Evolutionary conservation across 2,329 filamentous ascomycete genomes (phyloP), one percentile per base, ranked within the genome.

Genomic region (Bimuria novae-zelandiae): DNA sequence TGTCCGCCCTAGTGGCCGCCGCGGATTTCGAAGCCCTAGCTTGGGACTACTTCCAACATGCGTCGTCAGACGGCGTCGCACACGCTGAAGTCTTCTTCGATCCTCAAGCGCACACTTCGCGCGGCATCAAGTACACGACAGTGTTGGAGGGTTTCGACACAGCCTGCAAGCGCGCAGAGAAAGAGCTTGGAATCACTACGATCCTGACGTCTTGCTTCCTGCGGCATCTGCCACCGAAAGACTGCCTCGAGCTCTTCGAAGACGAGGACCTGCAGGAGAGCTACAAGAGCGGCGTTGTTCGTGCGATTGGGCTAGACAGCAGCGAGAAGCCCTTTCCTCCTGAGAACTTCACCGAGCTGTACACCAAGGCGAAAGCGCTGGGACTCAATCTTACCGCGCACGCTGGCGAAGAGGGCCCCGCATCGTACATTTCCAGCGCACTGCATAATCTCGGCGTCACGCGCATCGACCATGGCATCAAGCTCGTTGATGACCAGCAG

Each of bases 61-160:
- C 87, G 2, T 79, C 84, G 27, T 74, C 75, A 1, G 84, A 90
- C 56, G 84, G 84, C 32, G 85, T 92, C 1, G 79, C 83, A 43
- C 89, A 92, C 66, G 87, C 87, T 12, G 89, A 92, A 71, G 81
- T 91, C 59, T 92, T 91, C 76, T 92, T 92, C 75, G 89, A 92
- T 69, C 89, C 89, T 1, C 89, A 92, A 72, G 88, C 87, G 1
- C 89, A 92, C 71, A 81, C 84, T 4, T 75, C 74, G 11, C 81
- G 88, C 16, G 86, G 86, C 4, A 75, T 92, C 3, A 60, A 78
- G 7, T 87, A 89, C 66, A 75, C 80, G 14, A 86, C 83, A 1
- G 81, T 92, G 19, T 79, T 91, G 3, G 68, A 72, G 3, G 89
- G 89, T 2, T 85, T 90, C 62, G 76, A 75, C 0, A 77, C 78